phyloP scores from a whole-genome alignment of 257 asterid genomes.

The Solanum bulbocastanum region DNA sequence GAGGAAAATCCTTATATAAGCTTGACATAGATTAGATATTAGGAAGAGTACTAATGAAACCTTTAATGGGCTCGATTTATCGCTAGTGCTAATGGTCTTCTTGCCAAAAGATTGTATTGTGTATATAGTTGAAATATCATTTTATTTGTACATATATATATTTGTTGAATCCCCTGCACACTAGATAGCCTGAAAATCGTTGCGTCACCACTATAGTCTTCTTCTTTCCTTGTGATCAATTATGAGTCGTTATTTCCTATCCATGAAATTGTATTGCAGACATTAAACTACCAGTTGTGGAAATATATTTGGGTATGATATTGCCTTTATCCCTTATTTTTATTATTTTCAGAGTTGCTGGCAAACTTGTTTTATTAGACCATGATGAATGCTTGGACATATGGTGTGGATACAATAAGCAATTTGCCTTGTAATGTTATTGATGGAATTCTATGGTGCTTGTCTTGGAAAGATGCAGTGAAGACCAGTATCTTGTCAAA shows the following conservation, averaged over 20 bases:
- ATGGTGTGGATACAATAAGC: background rate
- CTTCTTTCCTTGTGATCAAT: background rate
- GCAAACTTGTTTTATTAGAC: background rate
- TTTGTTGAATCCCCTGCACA: background rate
- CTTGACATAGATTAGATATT: too few relatives aligned
- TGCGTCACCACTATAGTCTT: background rate
- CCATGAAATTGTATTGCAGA: background rate
- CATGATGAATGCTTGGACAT: background rate
- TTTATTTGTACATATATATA: background rate
- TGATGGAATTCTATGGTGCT: background rate
- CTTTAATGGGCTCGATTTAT: too few relatives aligned
- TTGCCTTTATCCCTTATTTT: background rate
- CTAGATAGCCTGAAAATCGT: background rate
- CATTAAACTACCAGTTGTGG: background rate
- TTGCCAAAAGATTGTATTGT: background rate
- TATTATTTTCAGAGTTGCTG: background rate
- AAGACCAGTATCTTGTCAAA: background rate
- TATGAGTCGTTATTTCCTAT: background rate
- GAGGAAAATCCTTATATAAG: too few relatives aligned
- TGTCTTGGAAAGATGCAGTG: background rate
- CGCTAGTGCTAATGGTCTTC: too few relatives aligned
- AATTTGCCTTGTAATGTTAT: background rate
- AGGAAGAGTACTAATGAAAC: too few relatives aligned
- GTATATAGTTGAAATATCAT: background rate
- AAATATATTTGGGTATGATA: background rate